phyloP scores from a whole-genome alignment of 371 early-diverging fungal genomes.

The Blakeslea trispora region DNA sequence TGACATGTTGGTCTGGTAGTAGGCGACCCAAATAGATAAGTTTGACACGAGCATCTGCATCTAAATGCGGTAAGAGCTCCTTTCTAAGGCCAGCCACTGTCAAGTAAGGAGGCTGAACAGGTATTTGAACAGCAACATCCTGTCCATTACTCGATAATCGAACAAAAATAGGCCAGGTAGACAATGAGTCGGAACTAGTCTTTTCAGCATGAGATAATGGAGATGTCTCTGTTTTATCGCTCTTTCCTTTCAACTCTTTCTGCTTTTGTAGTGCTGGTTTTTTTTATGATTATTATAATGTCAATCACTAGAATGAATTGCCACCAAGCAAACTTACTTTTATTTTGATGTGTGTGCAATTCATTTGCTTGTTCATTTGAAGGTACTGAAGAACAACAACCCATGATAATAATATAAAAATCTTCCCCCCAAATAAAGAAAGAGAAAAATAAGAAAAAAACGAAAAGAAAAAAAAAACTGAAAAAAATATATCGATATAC shows the following conservation, averaged over 20 bases:
- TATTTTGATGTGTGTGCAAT: background rate
- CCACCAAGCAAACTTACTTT: too few species aligned
- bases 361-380: slow-evolving; percentile 2
- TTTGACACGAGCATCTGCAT: slow-evolving; percentile 15
- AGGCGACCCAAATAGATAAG: slow-evolving; percentile 26
- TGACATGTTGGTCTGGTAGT: slow-evolving; percentile 18
- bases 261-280: background rate
- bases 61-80: slow-evolving; percentile 19
- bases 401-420: slow-evolving; percentile 13
- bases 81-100: slow-evolving; percentile 16
- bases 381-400: slow-evolving; percentile 22
- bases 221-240: background rate
- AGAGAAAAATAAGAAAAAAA: slow-evolving; percentile 5
- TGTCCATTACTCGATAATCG: slow-evolving; percentile 27
- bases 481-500: background rate
- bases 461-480: background rate
- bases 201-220: background rate
- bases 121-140: slow-evolving; percentile 20
- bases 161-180: slow-evolving; percentile 23
- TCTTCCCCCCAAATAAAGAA: background rate
- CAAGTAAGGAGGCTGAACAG: slow-evolving; percentile 24
- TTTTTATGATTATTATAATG: slow-evolving; percentile 1
- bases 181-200: too few species aligned
- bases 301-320: too few species aligned
- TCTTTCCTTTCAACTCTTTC: too few species aligned